These are phyloP conservation scores for Pyrenopolyporus hunteri DNA, from an alignment of 495 filamentous ascomycete species.

Conservation along the genomic window DNA sequence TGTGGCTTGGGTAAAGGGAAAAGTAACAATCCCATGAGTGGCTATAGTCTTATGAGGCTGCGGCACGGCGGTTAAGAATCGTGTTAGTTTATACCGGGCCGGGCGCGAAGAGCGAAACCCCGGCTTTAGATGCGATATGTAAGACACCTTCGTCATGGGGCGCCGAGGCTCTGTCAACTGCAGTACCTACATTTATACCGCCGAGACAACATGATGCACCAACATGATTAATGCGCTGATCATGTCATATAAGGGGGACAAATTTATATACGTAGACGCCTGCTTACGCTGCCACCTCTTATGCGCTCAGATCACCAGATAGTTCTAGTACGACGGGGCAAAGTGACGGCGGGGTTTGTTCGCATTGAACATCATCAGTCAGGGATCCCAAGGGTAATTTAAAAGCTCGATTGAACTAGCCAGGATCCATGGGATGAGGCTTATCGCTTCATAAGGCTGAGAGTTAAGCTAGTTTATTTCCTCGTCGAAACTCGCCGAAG, in stretches of 20 bases:
- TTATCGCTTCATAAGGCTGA: constrained; percentile 24
- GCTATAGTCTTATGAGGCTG: constrained; percentile 14
- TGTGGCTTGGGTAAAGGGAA: neutral
- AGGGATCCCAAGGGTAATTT: neutral
- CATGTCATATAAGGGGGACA: neutral
- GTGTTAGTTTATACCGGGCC: neutral
- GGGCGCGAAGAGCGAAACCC: neutral
- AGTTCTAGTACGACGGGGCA: too few relatives aligned
- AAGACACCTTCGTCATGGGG: constrained; percentile 16
- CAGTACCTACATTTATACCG: neutral
- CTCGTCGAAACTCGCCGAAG: too few relatives aligned
- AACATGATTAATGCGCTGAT: neutral
- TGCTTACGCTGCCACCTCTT: too few relatives aligned
- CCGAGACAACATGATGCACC: neutral
- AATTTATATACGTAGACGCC: neutral
- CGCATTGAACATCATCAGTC: neutral
- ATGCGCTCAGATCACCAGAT: too few relatives aligned
- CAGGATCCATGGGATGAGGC: constrained; percentile 14
- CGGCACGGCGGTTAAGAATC: constrained; percentile 1
- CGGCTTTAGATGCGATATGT: constrained; percentile 7
- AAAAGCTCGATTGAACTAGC: neutral
- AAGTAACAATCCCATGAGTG: neutral
- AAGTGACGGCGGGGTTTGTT: too few relatives aligned
- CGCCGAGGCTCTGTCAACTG: neutral
- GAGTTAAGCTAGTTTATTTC: too few relatives aligned